phyloP scores from a whole-genome alignment of 305 asterid species.

The Solanum hybrid region DNA sequence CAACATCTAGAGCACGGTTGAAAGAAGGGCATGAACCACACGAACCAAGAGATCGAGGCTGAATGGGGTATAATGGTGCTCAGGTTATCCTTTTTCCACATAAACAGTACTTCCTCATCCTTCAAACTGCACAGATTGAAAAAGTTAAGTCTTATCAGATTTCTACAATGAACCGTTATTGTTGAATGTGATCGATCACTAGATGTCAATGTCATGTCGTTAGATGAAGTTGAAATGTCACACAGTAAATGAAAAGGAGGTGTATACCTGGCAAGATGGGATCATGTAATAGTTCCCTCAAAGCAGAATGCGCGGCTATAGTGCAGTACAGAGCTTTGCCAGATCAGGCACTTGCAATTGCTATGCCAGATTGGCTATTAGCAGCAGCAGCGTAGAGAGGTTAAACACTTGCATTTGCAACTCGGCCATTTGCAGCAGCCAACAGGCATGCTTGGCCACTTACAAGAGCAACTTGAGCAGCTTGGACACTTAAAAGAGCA shows the following conservation, averaged over 20 bases:
- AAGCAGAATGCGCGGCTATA: slow-evolving; percentile 21
- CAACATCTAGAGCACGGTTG: slow-evolving; percentile 10
- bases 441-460: slow-evolving; percentile 9
- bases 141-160: not conserved
- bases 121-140: slow-evolving; percentile 20
- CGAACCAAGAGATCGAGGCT: not conserved
- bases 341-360: slow-evolving; percentile 22
- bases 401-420: slow-evolving; percentile 10
- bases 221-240: not conserved
- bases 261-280: slow-evolving; percentile 18
- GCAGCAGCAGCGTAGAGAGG: slow-evolving; percentile 17
- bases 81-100: slow-evolving; percentile 6
- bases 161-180: not conserved
- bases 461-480: not conserved
- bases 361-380: slow-evolving; percentile 13
- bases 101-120: slow-evolving; percentile 8
- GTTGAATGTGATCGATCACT: not conserved
- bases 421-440: slow-evolving; percentile 16
- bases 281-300: slow-evolving; percentile 16
- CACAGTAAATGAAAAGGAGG: not conserved
- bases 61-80: not conserved
- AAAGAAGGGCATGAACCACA: slow-evolving; percentile 3
- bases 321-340: slow-evolving; percentile 23
- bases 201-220: not conserved
- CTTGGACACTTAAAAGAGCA: not conserved